Evolutionary conservation across 1,139 yeast species (phyloP).

Genomic region (Yamadazyma diospyri): DNA sequence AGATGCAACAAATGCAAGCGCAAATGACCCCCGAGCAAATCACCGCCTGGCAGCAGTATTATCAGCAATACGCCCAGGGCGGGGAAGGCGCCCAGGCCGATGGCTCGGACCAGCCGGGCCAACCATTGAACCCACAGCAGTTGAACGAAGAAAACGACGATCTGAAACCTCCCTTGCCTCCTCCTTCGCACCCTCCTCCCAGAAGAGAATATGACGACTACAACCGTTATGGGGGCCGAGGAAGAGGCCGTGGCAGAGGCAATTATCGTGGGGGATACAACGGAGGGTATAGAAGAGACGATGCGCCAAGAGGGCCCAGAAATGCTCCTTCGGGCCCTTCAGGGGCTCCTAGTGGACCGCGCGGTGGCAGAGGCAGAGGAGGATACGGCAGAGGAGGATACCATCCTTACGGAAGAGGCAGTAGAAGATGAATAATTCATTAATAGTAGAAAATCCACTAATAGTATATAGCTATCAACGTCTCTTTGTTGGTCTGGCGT

Average conservation of each 20-base stretch:
- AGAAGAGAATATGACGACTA: conserved; percentile 20
- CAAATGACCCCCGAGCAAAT: conserved; percentile 88
- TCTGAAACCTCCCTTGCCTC: conserved; percentile 10
- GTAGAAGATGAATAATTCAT: conserved; percentile 6
- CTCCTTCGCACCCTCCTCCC: conserved; percentile 7
- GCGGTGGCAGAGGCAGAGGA: conserved; percentile 23
- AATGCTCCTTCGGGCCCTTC: conserved; percentile 26
- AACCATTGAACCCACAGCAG: conserved; percentile 55
- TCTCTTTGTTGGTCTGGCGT: conserved; percentile 84
- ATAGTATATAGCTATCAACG: too few relatives aligned
- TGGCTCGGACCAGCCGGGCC: conserved; percentile 41
- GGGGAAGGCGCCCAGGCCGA: conserved; percentile 17
- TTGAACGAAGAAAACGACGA: conserved; percentile 26
- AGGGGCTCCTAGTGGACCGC: conserved; percentile 22
- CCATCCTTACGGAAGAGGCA: conserved; percentile 29
- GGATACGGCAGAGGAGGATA: conserved; percentile 17
- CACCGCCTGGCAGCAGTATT: conserved; percentile 79
- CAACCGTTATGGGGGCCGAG: conserved; percentile 17
- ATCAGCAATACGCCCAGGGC: conserved; percentile 60
- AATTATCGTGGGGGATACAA: conserved; percentile 7
- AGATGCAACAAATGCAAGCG: conserved; percentile 40
- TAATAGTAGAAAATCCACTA: too few relatives aligned
- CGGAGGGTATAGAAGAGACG: conserved; percentile 21
- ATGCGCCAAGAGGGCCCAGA: conserved; percentile 36
- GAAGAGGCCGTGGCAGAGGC: conserved; percentile 16